Evolutionary conservation across 805 yeast genomes (phyloP), one percentile per base, ranked within the genome.

Genomic region (Cyberlindnera maritima): DNA sequence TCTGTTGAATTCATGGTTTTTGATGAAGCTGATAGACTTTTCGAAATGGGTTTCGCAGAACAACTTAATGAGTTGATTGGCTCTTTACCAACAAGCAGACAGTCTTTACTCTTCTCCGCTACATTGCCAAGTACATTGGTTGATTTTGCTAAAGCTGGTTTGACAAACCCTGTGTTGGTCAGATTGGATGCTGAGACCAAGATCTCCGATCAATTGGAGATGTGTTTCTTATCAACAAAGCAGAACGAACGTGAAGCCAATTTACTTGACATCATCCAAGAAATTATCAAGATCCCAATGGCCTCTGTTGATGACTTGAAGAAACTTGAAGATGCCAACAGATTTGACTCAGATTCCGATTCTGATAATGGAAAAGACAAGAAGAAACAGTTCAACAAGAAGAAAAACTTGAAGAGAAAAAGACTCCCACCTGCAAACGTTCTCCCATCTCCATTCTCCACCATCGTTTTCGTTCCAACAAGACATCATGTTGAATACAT

Each of bases 401-500:
- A 66, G 50, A 69, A 67, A 28, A 65, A 67, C 39, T 69, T 70
- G 33, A 75, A 71, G 48, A 79, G 78, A 54, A 79, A 75, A 48
- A 76, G 81, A 55, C 69, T 84, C 38, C 92, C 96, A 7, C 78
- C 83, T 2, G 96, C 96, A 0, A 85, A 83, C 58, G 91, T 83
- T 48, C 68, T 92, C 50, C 97, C 97, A 1, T 84, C 96, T 3
- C 82, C 82, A 49, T 72, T 79, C 52, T 88, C 98, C 4, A 94
- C 99, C 1, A 90, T 94, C 56, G 77, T 94, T 2, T 94, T 94
- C 59, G 97, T 89, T 8, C 99, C 98, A 39, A 94, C 99, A 0
- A 86, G 90, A 68, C 99, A 94, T 69, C 99, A 94, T 67, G 99
- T 94, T 19, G 99, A 94, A 68, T 95, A 89, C 63, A 75, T 94